Evolutionary conservation across 371 early-diverging fungal genomes (phyloP), one percentile per base, ranked within the genome.

Genomic region (Encephalitozoon intestinalis): DNA sequence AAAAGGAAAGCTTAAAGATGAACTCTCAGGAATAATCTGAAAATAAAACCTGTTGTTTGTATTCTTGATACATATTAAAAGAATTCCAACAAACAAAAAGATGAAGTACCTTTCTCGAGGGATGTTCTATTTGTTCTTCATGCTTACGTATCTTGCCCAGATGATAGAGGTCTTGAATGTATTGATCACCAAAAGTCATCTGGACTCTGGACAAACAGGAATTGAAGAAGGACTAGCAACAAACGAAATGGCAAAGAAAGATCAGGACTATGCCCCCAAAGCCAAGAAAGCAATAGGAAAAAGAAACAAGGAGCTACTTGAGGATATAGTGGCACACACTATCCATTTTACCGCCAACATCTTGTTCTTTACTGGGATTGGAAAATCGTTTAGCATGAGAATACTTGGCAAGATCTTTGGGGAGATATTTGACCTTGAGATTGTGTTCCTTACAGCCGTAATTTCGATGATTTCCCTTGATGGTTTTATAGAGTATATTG

Each of bases 91-190:
- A 64, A 31, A 63, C 39, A 46, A 63, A 43, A 31, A 23, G 18
- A 77, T 77, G 78, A 77, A 77, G 43, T 51, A 39, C 31, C 30
- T 50, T 43, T 44, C 40, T 7, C 67, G 40, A 8, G 49, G 41
- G n/a, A 21, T 46, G 15, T 23, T 79, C 34, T 70, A 50, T 49
- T 6, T 26, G 30, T 37, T 51, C 28, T 72, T 79, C 63, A 12
- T 34, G 4, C 21, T 72, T 11, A 79, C 79, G 34, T 67, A 75
- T 11, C 31, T 63, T 37, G 51, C 53, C 2, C 34, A 67, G 21
- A 9, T 41, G 18, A 44, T 65, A n/a, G 79, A 79, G 37, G 11
- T 40, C 41, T 11, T 79, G 11, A 41, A 52, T 34, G 23, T 72
- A 25, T 15, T 39, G 8, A 15, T 18, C 12, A 67, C 63, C 51